phyloP scores from a whole-genome alignment of 352 stramenopile genomes.

The Globisporangium splendens region DNA sequence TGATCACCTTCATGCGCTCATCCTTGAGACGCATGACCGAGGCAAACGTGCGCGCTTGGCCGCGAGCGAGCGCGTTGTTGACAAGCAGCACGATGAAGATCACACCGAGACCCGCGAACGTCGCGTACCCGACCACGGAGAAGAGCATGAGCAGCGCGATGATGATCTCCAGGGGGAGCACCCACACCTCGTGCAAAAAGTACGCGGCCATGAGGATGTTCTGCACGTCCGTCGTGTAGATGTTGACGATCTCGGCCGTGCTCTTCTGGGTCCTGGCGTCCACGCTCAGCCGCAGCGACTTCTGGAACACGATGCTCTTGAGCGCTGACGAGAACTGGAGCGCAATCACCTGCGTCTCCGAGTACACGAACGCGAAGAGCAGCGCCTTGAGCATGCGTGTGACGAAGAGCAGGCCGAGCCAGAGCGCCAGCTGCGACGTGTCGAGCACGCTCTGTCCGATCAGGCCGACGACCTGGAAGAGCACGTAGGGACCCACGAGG shows the following conservation, averaged over 20 bases:
- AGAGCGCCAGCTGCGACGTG: slow-evolving; percentile 38
- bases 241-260: slow-evolving; percentile 41
- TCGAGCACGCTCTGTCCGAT: slow-evolving; percentile 31
- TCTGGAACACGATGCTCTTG: slow-evolving; percentile 75
- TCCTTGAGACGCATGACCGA: slow-evolving; percentile 39
- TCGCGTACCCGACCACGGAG: slow-evolving; percentile 44
- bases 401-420: slow-evolving; percentile 55
- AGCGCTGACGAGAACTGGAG: slow-evolving; percentile 60
- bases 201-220: slow-evolving; percentile 55
- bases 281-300: slow-evolving; percentile 45
- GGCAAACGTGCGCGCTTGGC: slow-evolving; percentile 28
- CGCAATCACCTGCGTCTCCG: slow-evolving; percentile 59
- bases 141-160: slow-evolving; percentile 49
- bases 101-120: slow-evolving; percentile 33
- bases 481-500: slow-evolving; percentile 56
- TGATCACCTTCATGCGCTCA: slow-evolving; percentile 52
- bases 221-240: slow-evolving; percentile 61
- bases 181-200: slow-evolving; percentile 77
- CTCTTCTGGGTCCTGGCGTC: slow-evolving; percentile 30
- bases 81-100: slow-evolving; percentile 41
- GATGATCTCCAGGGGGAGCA: slow-evolving; percentile 44
- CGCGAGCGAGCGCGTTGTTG: slow-evolving; percentile 36
- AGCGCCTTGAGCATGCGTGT: slow-evolving; percentile 63
- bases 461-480: slow-evolving; percentile 53
- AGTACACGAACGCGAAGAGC: slow-evolving; percentile 55